Percentiles rank a stretch among this genome's conserved stretches.
phyloP scores from a whole-genome alignment of 73 alveolate species.

The Uronychia setigera region DNA sequence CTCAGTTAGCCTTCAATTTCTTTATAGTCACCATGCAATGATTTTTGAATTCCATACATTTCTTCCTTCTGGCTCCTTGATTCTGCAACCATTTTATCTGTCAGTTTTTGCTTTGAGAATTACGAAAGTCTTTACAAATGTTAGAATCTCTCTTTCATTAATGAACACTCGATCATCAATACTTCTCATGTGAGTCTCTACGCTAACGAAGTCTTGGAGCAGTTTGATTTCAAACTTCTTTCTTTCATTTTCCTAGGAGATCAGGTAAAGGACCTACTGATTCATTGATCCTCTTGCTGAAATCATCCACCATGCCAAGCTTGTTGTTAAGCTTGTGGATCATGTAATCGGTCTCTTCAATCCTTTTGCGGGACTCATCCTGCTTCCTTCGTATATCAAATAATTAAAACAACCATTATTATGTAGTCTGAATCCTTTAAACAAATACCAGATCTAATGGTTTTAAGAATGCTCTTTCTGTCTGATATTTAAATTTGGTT shows the following conservation, averaged over 20 bases:
- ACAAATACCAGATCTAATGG: too few species aligned
- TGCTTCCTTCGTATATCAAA: background rate
- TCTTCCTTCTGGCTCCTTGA: background rate
- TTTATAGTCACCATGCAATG: background rate
- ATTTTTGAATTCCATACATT: background rate
- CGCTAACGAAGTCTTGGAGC: background rate
- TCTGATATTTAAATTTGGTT: background rate
- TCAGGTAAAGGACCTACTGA: slow-evolving; percentile 1
- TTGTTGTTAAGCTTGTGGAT: background rate
- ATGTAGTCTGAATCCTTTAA: too few species aligned
- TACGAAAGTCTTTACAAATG: background rate
- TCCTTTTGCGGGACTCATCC: background rate
- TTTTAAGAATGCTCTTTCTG: too few species aligned
- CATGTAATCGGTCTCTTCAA: background rate
- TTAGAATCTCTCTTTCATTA: background rate
- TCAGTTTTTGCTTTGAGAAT: background rate
- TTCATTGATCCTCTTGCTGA: background rate
- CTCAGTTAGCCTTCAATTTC: background rate
- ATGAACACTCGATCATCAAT: background rate
- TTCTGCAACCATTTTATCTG: background rate
- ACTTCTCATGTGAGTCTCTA: background rate
- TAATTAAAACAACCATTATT: too few species aligned
- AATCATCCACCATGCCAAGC: background rate
- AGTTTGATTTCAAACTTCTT: background rate
- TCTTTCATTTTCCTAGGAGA: background rate